Evolutionary conservation across 179 eudicot genomes (phyloP).

Genomic region (Silene noctiflora): DNA sequence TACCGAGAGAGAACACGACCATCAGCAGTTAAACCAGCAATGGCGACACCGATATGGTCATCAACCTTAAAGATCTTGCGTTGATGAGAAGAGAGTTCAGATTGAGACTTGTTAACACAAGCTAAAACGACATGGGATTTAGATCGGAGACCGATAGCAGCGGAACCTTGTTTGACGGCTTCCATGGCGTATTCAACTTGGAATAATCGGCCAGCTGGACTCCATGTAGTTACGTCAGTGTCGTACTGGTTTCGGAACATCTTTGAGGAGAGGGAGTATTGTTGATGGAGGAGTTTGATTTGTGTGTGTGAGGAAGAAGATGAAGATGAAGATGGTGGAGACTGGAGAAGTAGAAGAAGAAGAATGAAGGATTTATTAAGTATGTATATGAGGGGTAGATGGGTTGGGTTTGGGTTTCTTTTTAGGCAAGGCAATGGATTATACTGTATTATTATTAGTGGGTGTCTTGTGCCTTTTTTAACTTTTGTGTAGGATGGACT

Average conservation of each 20-base stretch:
- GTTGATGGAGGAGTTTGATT: not conserved
- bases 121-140: conserved; percentile 80
- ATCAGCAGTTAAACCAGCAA: conserved; percentile 95
- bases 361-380: not conserved
- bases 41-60: conserved; percentile 93
- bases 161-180: conserved; percentile 97
- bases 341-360: not conserved
- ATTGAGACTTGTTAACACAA: conserved; percentile 78
- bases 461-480: not conserved
- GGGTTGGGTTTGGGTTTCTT: conserved; percentile 27
- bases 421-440: conserved; percentile 21
- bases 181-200: conserved; percentile 99
- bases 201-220: conserved; percentile 84
- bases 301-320: too few relatives aligned
- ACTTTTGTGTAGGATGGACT: too few relatives aligned
- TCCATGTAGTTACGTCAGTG: conserved; percentile 76
- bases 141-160: conserved; percentile 89
- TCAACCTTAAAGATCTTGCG: conserved; percentile 95
- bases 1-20: conserved; percentile 81
- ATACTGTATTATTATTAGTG: not conserved
- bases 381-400: not conserved
- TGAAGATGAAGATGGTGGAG: not conserved
- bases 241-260: conserved; percentile 86
- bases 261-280: not conserved
- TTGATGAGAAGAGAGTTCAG: conserved; percentile 92